These are phyloP conservation scores for Colletotrichum chrysophilum DNA, from an alignment of 2,329 filamentous ascomycete species.

Conservation along the genomic window DNA sequence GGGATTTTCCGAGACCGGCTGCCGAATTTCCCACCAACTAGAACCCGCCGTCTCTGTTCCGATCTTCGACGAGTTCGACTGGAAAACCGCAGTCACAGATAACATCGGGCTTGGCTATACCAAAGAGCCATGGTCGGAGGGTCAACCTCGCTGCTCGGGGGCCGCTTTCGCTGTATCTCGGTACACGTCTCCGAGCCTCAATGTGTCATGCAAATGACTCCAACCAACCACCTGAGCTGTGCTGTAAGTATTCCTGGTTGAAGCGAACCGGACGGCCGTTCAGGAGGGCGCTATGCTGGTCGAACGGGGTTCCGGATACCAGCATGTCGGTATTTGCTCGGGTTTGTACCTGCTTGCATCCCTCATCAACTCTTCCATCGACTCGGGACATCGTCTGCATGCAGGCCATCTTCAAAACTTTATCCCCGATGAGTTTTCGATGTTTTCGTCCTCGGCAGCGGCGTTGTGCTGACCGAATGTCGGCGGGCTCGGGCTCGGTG, in stretches of 20 bases:
- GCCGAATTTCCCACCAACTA: slow-evolving; percentile 43
- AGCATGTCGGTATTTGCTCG: slow-evolving; percentile 16
- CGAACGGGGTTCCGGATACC: background rate
- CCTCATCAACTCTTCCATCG: background rate
- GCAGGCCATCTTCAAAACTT: background rate
- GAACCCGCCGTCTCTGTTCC: background rate
- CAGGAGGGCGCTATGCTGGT: background rate
- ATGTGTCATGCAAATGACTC: background rate
- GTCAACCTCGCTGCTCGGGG: background rate
- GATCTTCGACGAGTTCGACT: background rate
- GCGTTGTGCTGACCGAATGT: background rate
- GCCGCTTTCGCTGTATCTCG: slow-evolving; percentile 12
- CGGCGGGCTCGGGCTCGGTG: slow-evolving; percentile 13
- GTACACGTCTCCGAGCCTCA: slow-evolving; percentile 4
- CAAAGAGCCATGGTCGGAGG: background rate
- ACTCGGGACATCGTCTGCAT: background rate
- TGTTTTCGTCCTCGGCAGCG: background rate
- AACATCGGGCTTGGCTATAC: background rate
- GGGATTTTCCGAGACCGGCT: slow-evolving; percentile 25
- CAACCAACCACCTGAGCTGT: background rate
- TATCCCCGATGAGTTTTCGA: background rate
- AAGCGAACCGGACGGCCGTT: background rate
- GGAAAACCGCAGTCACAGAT: slow-evolving; percentile 3
- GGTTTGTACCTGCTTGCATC: background rate
- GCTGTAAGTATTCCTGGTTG: background rate